phyloP scores from a whole-genome alignment of 768 basidiomycete species.

The Lactarius deliciosus region DNA sequence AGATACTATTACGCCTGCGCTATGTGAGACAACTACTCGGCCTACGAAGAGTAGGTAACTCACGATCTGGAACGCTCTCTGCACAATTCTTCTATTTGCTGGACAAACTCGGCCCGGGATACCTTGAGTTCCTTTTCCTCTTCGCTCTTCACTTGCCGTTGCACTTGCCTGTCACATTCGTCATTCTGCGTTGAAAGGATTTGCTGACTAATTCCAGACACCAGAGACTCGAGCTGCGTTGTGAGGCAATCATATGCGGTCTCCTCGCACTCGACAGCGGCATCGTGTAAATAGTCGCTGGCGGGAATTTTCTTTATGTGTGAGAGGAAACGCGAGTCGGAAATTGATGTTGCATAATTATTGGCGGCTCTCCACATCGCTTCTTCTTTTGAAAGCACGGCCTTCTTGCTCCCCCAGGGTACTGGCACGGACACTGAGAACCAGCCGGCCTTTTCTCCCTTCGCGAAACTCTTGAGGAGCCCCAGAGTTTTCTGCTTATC shows the following conservation, averaged over 20 bases:
- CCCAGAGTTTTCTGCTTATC: background rate
- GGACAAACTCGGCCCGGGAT: conserved; percentile 15
- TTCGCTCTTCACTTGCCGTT: conserved; percentile 7
- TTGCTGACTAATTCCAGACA: background rate
- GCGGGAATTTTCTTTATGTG: background rate
- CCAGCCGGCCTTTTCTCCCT: background rate
- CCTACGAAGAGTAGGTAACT: background rate
- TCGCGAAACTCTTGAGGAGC: conserved; percentile 1
- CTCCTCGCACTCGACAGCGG: background rate
- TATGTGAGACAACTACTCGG: background rate
- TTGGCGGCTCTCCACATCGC: conserved; percentile 10
- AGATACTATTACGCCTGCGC: conserved; percentile 7
- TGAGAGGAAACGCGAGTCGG: conserved; percentile 24
- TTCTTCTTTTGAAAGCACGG: background rate
- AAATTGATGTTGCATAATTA: background rate
- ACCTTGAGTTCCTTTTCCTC: background rate
- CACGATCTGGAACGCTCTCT: conserved; percentile 20
- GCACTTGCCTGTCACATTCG: conserved; percentile 14
- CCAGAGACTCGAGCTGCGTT: conserved; percentile 6
- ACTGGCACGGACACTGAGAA: background rate
- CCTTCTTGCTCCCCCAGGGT: background rate
- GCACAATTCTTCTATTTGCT: conserved; percentile 5
- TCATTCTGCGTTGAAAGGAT: conserved; percentile 20
- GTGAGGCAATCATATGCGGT: conserved; percentile 16
- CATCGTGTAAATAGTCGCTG: background rate